A percentile compares a stretch with the other conserved stretches of the same genome.
These are phyloP conservation scores for Malus sylvestris DNA, from an alignment of 306 rosid species.

Conservation along the genomic window DNA sequence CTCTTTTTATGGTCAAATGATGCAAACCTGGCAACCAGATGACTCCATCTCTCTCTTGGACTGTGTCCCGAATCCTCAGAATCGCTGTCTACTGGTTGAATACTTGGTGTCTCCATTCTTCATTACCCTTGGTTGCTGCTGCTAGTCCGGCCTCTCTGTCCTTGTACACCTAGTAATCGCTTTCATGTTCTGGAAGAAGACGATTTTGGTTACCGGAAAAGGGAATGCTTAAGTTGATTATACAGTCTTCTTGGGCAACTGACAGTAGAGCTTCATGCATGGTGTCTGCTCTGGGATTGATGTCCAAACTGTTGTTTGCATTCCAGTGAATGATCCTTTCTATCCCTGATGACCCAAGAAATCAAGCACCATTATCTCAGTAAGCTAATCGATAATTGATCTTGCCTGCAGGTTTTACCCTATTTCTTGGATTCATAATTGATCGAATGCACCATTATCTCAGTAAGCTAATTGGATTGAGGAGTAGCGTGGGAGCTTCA, in stretches of 20 bases:
- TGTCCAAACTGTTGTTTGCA: neutral
- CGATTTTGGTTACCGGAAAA: neutral
- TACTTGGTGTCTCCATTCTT: neutral
- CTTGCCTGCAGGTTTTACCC: constrained; percentile 55
- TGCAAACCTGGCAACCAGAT: neutral
- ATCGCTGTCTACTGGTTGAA: no score
- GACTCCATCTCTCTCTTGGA: no score
- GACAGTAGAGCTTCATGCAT: neutral
- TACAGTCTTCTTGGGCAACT: neutral
- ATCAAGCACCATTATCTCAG: no score
- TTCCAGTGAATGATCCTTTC: neutral
- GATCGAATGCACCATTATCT: constrained; percentile 68
- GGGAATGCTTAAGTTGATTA: neutral
- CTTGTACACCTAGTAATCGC: neutral
- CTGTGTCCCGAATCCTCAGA: no score
- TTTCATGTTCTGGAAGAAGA: neutral
- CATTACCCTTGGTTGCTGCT: neutral
- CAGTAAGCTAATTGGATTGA: constrained; percentile 44
- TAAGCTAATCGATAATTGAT: neutral
- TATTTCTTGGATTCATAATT: constrained; percentile 71
- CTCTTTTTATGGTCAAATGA: neutral
- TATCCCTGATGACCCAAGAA: neutral
- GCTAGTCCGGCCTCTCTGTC: neutral
- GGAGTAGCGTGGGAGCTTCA: constrained; percentile 40
- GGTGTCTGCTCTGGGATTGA: neutral